Percentiles rank a stretch among this genome's conserved stretches.
These are phyloP conservation scores for Bocquillonia castaneifolia DNA, from an alignment of 441 rosid species.

Conservation along the genomic window DNA sequence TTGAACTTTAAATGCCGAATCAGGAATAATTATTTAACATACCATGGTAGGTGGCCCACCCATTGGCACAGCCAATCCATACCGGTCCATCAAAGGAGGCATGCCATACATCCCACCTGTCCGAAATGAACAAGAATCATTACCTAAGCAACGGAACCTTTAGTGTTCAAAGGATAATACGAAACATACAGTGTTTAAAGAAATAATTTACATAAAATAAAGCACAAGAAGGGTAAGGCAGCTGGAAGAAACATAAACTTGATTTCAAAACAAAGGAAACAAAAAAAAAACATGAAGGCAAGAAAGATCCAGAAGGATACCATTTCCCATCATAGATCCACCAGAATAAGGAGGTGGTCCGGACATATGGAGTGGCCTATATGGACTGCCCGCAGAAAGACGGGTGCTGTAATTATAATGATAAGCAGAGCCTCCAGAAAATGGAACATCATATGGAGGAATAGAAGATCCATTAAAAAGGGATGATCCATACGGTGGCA, in stretches of 20 bases:
- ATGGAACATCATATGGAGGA: slow-evolving; percentile 85
- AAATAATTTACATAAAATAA: neutral
- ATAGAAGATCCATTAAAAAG: slow-evolving; percentile 71
- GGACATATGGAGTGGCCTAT: slow-evolving; percentile 74
- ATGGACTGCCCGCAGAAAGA: slow-evolving; percentile 80
- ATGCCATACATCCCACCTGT: slow-evolving; percentile 83
- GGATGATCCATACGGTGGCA: slow-evolving; percentile 82
- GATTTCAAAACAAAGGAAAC: neutral
- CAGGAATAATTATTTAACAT: slow-evolving; percentile 26
- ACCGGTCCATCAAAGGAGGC: slow-evolving; percentile 87
- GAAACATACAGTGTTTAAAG: neutral
- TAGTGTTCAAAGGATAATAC: neutral
- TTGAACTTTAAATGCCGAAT: neutral
- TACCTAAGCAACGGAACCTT: neutral
- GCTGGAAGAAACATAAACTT: neutral
- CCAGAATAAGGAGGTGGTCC: slow-evolving; percentile 82
- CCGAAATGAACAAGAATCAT: slow-evolving; percentile 6
- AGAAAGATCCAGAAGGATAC: slow-evolving; percentile 28
- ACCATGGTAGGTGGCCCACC: slow-evolving; percentile 73
- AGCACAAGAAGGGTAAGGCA: neutral
- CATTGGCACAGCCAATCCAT: slow-evolving; percentile 79
- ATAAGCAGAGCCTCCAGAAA: slow-evolving; percentile 87
- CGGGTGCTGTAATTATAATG: slow-evolving; percentile 73
- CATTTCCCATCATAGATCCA: slow-evolving; percentile 88
- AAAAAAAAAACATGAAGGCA: neutral